A percentile compares a stretch with the other conserved stretches of the same genome.
Conservation (phyloP, 176 grass and related monocot genomes). For the Triticum dicoccoides region DNA sequence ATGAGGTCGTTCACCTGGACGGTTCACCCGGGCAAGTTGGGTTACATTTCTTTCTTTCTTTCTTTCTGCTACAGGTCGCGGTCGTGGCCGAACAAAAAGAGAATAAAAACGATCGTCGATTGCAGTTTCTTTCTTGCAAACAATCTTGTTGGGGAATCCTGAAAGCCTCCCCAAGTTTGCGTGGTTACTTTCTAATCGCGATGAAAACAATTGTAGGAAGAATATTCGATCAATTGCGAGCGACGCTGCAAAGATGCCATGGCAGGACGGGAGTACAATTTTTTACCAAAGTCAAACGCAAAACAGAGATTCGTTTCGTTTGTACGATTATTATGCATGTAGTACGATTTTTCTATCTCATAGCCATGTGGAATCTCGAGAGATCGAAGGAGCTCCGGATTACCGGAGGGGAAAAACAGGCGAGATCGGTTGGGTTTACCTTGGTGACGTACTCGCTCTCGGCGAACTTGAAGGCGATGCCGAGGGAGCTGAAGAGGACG, state of each 20-base stretch:
- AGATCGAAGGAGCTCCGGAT: not conserved
- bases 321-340: not conserved
- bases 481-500: constrained; percentile 83
- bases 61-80: not conserved
- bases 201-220: not conserved
- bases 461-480: constrained; percentile 93
- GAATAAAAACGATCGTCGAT: not conserved
- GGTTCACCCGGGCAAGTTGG: not conserved
- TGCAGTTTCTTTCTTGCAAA: constrained; percentile 14
- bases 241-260: constrained; percentile 15
- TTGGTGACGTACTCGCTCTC: constrained; percentile 97
- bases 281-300: not conserved
- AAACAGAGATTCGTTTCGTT: not conserved
- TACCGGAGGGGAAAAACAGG: not conserved
- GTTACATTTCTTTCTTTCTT: not conserved
- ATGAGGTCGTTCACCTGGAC: constrained; percentile 87
- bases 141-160: constrained; percentile 7
- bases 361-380: not conserved
- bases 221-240: not conserved
- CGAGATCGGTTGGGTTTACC: constrained; percentile 18
- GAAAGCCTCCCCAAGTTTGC: not conserved
- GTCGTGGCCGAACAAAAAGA: not conserved
- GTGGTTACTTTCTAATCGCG: too few relatives aligned
- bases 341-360: not conserved
- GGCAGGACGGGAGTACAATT: not conserved